A percentile compares a stretch with the other conserved stretches of the same genome.
Conservation (phyloP, 2,329 filamentous ascomycete genomes). For the Tolypocladium tundrense region DNA sequence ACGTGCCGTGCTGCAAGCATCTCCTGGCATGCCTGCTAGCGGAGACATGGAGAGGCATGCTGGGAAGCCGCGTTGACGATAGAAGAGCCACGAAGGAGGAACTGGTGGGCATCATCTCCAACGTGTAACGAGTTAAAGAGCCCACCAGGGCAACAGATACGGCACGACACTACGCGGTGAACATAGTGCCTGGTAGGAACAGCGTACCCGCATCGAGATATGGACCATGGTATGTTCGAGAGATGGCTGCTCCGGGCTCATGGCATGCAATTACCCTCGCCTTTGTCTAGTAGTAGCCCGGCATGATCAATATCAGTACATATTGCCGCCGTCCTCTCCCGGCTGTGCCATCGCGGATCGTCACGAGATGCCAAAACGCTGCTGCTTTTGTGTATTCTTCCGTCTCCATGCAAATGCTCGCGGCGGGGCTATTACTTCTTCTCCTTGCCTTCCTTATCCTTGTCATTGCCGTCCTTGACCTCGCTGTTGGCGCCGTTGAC, state of each 20-base stretch:
- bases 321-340: not conserved
- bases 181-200: not conserved
- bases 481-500: conserved; percentile 28
- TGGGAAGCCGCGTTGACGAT: conserved; percentile 47
- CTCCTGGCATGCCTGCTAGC: conserved; percentile 72
- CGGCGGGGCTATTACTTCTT: conserved; percentile 28
- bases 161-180: not conserved
- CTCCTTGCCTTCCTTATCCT: conserved; percentile 49
- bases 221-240: not conserved
- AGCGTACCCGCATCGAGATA: not conserved
- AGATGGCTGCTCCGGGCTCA: not conserved
- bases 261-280: not conserved
- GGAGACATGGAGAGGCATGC: conserved; percentile 49
- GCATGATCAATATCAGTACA: conserved; percentile 4
- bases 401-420: not conserved
- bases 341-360: not conserved
- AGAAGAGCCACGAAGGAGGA: conserved; percentile 50
- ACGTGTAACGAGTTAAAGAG: conserved; percentile 14
- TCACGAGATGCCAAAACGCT: not conserved
- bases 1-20: conserved; percentile 70
- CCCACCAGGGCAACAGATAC: not conserved
- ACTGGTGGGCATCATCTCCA: conserved; percentile 58
- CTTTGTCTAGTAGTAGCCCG: not conserved
- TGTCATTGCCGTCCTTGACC: conserved; percentile 39
- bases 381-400: not conserved